These are phyloP conservation scores for Avena sativa DNA, from an alignment of 176 grass and related monocot genomes.

Conservation along the genomic window DNA sequence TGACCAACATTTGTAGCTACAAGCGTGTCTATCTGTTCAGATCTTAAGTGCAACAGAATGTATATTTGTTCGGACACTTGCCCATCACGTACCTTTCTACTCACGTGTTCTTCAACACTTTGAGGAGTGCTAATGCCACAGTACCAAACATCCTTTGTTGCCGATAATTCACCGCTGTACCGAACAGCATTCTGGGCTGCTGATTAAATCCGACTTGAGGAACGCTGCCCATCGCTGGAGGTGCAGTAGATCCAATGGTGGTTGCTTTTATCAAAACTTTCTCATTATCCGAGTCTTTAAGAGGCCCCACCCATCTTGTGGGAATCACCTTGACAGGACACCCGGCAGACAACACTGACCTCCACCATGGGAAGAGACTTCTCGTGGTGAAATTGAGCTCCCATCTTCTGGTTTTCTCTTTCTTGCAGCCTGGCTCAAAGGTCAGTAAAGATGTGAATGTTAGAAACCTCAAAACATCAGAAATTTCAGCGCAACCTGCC, in stretches of 20 bases:
- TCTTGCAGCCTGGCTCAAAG: background rate
- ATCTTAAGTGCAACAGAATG: background rate
- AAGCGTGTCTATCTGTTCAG: background rate
- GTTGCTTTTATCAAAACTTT: background rate
- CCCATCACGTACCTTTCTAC: background rate
- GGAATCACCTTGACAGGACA: background rate
- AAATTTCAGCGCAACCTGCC: background rate
- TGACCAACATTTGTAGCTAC: background rate
- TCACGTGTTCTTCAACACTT: constrained; percentile 2
- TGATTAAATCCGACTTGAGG: background rate
- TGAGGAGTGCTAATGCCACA: background rate
- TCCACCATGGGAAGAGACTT: constrained; percentile 25
- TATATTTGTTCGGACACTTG: background rate
- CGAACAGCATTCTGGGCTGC: background rate
- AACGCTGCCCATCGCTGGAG: too few species aligned
- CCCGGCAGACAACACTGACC: background rate
- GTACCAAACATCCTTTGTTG: background rate
- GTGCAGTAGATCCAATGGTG: too few species aligned
- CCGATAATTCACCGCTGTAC: background rate
- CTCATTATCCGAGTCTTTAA: background rate
- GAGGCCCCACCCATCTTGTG: background rate
- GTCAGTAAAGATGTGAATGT: background rate
- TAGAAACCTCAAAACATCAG: background rate
- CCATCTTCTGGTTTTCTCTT: background rate
- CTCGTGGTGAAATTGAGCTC: constrained; percentile 11